Base-by-base conservation (phyloP, 352 stramenopile genomes). In the Phytophthora syringae region DNA sequence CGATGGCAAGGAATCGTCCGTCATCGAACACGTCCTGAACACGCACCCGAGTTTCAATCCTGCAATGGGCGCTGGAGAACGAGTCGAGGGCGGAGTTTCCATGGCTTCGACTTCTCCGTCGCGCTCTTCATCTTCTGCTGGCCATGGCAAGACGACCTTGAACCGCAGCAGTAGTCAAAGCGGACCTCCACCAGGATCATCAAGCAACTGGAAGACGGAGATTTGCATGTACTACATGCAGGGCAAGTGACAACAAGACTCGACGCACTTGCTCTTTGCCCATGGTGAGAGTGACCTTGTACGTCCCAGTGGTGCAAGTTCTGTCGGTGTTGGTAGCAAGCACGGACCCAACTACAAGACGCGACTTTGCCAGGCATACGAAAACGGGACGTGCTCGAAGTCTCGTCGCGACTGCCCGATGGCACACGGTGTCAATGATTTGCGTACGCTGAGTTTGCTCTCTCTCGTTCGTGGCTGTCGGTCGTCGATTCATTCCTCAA, bases 221-320 rank as follows among this genome's bases (percentile, higher is more conserved):
- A 89, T 95, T 58, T 95, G 87, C 61, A 88, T 95, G 80, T 95
- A 95, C 66, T 95, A 94, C 54, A 79, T 95, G 47, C 87, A 95
- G 54, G 87, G 87, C 20, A 95, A 95, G 63, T 95, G 87, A n/a
- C 77, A 95, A 95, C 72, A 95, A 94, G 69, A 95, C 85, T 20
- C 70, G 85, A 15, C 85, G 87, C 32, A 95, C 87, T n/a, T 95
- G 87, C 37, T 93, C 87, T 95, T 95, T 72, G 87, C 87, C 1
- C 87, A 95, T 53, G 87, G 87, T 32, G 87, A 95, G 65, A 89
- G 79, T 42, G 87, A 95, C 54, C 67, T 95, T 12, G 67, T 89
- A 15, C 82, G 85, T 18, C 58, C 70, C 1, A 81, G 54, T 13
- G n/a, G 60, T n/a, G 30, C 42, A 10, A 74, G 48, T 27, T 30